Conservation (phyloP, 2,329 filamentous ascomycete species). For the Exophiala aquamarina region DNA sequence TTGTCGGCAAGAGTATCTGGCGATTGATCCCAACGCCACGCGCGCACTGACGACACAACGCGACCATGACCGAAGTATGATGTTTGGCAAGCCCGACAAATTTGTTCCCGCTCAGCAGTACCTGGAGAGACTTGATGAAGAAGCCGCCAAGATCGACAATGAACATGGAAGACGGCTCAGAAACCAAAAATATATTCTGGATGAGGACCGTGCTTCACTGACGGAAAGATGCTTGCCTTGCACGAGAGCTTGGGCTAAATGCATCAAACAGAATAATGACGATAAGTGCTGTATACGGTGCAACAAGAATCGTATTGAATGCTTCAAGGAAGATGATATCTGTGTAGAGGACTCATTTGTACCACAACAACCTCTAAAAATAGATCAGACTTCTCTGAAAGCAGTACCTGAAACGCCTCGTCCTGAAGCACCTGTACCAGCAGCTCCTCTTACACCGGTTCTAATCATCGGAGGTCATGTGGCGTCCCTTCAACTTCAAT, state of each 20-base stretch:
- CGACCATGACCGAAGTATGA: too few species aligned
- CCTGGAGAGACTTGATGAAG: constrained; percentile 13
- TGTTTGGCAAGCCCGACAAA: too few species aligned
- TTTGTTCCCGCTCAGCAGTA: neutral
- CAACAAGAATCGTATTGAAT: neutral
- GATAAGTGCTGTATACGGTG: constrained; percentile 3
- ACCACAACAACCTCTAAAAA: too few species aligned
- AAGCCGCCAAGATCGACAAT: constrained; percentile 13
- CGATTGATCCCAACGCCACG: too few species aligned
- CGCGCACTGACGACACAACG: too few species aligned
- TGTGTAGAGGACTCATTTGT: too few species aligned
- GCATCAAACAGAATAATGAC: neutral
- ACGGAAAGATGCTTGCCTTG: constrained; percentile 4
- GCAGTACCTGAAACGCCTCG: too few species aligned
- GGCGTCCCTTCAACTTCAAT: neutral
- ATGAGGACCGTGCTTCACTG: neutral
- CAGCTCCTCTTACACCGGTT: neutral
- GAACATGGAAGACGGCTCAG: constrained; percentile 9
- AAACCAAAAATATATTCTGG: constrained; percentile 4
- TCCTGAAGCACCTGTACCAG: too few species aligned
- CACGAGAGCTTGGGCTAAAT: too few species aligned
- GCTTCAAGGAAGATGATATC: too few species aligned
- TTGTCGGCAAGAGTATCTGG: too few species aligned
- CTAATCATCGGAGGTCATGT: neutral
- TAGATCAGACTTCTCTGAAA: too few species aligned